phyloP scores from a whole-genome alignment of 345 rosid genomes.

The Gynandropsis gynandra region DNA sequence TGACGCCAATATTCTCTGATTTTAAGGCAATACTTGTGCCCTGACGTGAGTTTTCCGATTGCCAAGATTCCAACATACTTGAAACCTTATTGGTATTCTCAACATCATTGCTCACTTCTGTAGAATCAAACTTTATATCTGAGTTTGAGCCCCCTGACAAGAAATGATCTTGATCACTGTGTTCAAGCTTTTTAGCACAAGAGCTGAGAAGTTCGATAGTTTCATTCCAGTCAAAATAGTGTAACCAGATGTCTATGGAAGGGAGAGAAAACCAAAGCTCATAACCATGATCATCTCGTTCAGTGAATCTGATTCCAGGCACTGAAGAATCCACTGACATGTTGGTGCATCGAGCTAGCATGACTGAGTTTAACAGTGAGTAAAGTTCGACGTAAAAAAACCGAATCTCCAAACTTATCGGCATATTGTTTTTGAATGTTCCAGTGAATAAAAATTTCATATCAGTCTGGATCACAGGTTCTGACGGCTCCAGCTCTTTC shows the following conservation, averaged over 20 bases:
- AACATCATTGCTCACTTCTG: constrained; percentile 21
- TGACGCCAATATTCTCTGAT: constrained; percentile 51
- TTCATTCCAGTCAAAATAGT: constrained; percentile 47
- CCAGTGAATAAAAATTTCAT: constrained; percentile 48
- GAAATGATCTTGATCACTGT: constrained; percentile 18
- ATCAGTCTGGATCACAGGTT: constrained; percentile 56
- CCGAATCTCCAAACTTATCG: constrained; percentile 33
- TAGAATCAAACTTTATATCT: constrained; percentile 18
- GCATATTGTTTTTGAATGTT: constrained; percentile 46
- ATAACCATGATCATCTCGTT: constrained; percentile 30
- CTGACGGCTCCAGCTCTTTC: constrained; percentile 30
- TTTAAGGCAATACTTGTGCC: constrained; percentile 28
- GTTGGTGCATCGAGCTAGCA: constrained; percentile 49
- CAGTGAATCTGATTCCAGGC: constrained; percentile 38
- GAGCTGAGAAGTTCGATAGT: constrained; percentile 36
- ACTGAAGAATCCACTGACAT: constrained; percentile 37
- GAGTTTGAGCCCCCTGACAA: constrained; percentile 23
- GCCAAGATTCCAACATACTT: constrained; percentile 23
- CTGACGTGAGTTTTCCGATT: constrained; percentile 20
- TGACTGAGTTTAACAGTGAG: constrained; percentile 43
- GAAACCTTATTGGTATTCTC: constrained; percentile 25
- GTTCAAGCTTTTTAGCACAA: constrained; percentile 33
- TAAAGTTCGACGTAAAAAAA: constrained; percentile 43
- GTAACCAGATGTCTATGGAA: constrained; percentile 67
- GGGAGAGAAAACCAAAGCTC: constrained; percentile 56